Conservation (phyloP, 2,329 filamentous ascomycete species). For the Volutella citrinella region DNA sequence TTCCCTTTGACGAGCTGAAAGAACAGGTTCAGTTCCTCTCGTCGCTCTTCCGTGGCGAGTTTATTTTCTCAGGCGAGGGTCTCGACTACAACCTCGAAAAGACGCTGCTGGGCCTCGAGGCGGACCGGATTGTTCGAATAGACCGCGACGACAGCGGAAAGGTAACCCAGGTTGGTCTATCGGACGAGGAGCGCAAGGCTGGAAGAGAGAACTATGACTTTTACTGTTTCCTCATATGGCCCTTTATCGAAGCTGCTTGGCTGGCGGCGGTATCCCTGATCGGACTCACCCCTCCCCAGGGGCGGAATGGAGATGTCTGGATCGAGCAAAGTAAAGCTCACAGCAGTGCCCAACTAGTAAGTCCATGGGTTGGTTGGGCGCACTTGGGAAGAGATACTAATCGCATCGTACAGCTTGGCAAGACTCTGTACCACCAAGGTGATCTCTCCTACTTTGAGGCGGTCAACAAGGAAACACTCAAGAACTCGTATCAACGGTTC, state of each 20-base stretch:
- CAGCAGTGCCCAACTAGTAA: constrained; percentile 74
- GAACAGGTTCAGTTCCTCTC: constrained; percentile 87
- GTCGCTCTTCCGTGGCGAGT: constrained; percentile 90
- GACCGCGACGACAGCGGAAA: constrained; percentile 53
- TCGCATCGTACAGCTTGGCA: constrained; percentile 69
- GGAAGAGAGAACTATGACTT: constrained; percentile 97
- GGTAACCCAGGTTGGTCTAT: constrained; percentile 69
- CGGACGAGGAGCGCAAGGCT: constrained; percentile 68
- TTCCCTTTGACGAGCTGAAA: constrained; percentile 68
- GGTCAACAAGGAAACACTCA: constrained; percentile 96
- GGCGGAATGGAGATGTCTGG: constrained; percentile 65
- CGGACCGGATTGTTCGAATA: constrained; percentile 72
- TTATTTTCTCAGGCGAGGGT: constrained; percentile 91
- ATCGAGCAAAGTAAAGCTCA: constrained; percentile 76
- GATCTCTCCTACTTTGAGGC: constrained; percentile 97
- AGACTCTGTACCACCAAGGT: constrained; percentile 95
- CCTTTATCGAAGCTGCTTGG: constrained; percentile 94
- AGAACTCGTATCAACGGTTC: constrained; percentile 86
- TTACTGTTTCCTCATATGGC: constrained; percentile 98
- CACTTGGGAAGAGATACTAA: too few species aligned
- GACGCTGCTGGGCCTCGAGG: constrained; percentile 73
- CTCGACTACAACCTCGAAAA: constrained; percentile 76
- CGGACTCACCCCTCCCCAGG: constrained; percentile 73
- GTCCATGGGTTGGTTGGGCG: too few species aligned
- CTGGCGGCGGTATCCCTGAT: constrained; percentile 84